Conservation (phyloP, 176 grass and related monocot species). For the Canna indica region DNA sequence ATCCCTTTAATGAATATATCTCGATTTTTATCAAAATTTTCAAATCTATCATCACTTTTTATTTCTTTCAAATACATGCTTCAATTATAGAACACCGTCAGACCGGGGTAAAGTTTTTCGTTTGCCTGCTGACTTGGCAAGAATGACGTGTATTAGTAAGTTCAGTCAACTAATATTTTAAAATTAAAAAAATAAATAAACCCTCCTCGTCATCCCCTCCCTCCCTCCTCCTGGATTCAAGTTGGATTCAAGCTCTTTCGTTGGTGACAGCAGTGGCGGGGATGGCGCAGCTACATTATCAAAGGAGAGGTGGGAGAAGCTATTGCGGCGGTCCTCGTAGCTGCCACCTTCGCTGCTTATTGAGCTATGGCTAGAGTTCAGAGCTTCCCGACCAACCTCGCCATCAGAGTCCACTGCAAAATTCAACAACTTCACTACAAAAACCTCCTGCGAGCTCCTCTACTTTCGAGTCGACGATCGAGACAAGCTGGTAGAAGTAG, state of each 20-base stretch:
- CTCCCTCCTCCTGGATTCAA: too few species aligned
- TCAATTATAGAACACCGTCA: too few species aligned
- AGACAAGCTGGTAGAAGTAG: constrained; percentile 43
- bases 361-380: constrained; percentile 75
- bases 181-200: too few species aligned
- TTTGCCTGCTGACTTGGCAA: too few species aligned
- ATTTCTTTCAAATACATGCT: too few species aligned
- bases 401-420: constrained; percentile 28
- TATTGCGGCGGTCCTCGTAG: constrained; percentile 30
- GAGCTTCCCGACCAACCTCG: constrained; percentile 42
- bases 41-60: too few species aligned
- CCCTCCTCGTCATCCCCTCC: too few species aligned
- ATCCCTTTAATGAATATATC: too few species aligned
- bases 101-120: too few species aligned
- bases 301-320: constrained; percentile 54
- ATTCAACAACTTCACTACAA: constrained; percentile 6
- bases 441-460: background rate
- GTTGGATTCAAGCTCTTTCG: background rate
- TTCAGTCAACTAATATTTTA: too few species aligned
- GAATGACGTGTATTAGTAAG: too few species aligned
- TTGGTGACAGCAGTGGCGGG: background rate
- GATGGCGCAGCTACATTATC: constrained; percentile 8
- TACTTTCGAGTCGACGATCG: constrained; percentile 9
- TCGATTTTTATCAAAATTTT: too few species aligned
- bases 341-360: constrained; percentile 39